Base-by-base conservation (phyloP, 1,139 yeast species). In the Hyphopichia khmerensis region DNA sequence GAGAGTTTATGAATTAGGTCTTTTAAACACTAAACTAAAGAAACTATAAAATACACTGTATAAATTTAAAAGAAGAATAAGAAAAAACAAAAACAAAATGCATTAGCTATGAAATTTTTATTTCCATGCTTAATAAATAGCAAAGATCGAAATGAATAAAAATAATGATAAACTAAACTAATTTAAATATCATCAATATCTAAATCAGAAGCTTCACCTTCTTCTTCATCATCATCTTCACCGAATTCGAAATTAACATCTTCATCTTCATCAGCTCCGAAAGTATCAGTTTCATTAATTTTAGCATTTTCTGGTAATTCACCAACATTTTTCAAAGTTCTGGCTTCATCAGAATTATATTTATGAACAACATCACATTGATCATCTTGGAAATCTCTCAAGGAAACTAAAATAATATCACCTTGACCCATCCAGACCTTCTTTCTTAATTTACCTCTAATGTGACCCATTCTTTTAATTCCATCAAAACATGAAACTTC, bases 381-480 rank as follows among this genome's bases (percentile, higher is more conserved):
- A 52, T 89, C 96, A 62, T 93, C 98, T 71, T 95, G 97, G 82
- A 93, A 95, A 62, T 95, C 99, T 79, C 99, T 89, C 60, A 95
- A 80, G 6, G 97, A 90, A 39, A 93, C 93, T 61, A 95, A 76
- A 54, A 95, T 90, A 57, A 95, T 95, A 64, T 95, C 99, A 72
- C 99, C 99, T 70, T 90, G 98, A 37, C 89, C 87, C 89, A 95
- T 91, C 99, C 99, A 95, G 49, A 91, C 98, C 82, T 93, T 93
- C 84, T 95, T 95, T 80, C 99, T 87, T 75, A 95, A 81, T 68
- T 95, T 95, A 56, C 99, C 99, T 78, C 99, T 87, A 61, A 95
- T 95, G 65, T 93, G 99, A 16, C 96, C 98, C 81, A 89, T 80
- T 75, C 99, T 84, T 65, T 84, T 89, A 55, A 77, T 75, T 51